Conservation (phyloP, 2,329 filamentous ascomycete species). For the Apiospora aurea region DNA sequence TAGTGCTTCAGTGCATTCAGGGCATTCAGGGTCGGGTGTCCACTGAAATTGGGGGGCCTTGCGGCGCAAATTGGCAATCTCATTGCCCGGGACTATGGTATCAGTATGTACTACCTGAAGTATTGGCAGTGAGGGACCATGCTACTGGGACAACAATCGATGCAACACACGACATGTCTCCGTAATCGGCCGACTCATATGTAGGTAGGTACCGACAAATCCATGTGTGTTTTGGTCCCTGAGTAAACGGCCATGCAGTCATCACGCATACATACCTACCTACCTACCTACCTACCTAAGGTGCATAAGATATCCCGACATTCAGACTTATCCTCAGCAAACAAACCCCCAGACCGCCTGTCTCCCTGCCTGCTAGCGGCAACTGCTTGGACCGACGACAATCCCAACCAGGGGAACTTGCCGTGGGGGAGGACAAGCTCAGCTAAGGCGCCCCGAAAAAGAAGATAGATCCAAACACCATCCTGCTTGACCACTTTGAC, state of each 20-base stretch:
- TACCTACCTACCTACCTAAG: neutral
- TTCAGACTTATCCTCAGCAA: neutral
- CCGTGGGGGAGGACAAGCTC: neutral
- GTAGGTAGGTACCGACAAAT: neutral
- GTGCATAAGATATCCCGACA: neutral
- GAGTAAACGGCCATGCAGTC: neutral
- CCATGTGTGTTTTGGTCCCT: no score
- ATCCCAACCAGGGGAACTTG: neutral
- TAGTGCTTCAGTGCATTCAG: slow-evolving; percentile 9
- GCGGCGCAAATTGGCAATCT: slow-evolving; percentile 8
- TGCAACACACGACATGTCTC: neutral
- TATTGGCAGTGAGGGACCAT: neutral
- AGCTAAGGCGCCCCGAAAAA: neutral
- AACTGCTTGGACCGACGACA: neutral
- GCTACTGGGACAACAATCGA: no score
- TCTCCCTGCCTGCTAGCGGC: neutral
- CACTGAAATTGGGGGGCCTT: slow-evolving; percentile 3
- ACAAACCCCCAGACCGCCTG: neutral
- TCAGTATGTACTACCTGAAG: neutral
- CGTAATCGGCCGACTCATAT: neutral
- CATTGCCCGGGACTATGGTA: slow-evolving; percentile 16
- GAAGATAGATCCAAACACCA: neutral
- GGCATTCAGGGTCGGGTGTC: neutral
- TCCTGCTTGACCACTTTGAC: neutral
- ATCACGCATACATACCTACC: neutral